Evolutionary conservation across 768 basidiomycete species (phyloP), one percentile per base, ranked within the genome.

Genomic region (Hericium coralloides): DNA sequence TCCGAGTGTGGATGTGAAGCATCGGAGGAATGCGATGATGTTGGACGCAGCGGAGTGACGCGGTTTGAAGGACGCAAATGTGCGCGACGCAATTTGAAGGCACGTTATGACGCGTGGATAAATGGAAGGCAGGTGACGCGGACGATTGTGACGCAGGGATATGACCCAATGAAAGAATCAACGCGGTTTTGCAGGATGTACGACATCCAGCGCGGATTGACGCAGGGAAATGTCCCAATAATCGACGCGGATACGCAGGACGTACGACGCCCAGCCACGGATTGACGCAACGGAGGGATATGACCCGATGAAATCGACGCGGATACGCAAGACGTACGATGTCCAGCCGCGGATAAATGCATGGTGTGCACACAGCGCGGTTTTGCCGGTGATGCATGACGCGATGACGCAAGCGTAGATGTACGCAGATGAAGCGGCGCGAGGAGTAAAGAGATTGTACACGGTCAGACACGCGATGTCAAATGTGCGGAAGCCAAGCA

Each of bases 401-500:
- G 31, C 8, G 10, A 9, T 31, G 31, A 31, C 31, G 31, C 31
- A 31, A 31, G 31, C 31, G 31, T 31, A 31, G 10, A 31, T 31
- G 4, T 9, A 31, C 31, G 31, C 31, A 31, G 2, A 8, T 31
- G 31, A 31, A 6, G 31, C 7, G 31, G 10, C 31, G 31, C 15
- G 15, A 12, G 41, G 12, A 17, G 17, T 45, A 17, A 17, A n/a
- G 43, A 8, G 7, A 17, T n/a, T 15, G 15, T n/a, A 45, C 12
- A 15, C 17, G 48, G 22, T 26, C 2, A 4, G 43, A 38, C 38
- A 36, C 49, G 12, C 15, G 31, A 25, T 7, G 22, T 20, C 20
- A 18, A 17, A 18, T 38, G 22, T 14, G 66, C 79, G 43, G 10
- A 31, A 31, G 6, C 31, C 31, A 31, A 31, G 31, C 10, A 9